Conservation (phyloP, 345 rosid genomes). For the Pseudoturritis turrita region DNA sequence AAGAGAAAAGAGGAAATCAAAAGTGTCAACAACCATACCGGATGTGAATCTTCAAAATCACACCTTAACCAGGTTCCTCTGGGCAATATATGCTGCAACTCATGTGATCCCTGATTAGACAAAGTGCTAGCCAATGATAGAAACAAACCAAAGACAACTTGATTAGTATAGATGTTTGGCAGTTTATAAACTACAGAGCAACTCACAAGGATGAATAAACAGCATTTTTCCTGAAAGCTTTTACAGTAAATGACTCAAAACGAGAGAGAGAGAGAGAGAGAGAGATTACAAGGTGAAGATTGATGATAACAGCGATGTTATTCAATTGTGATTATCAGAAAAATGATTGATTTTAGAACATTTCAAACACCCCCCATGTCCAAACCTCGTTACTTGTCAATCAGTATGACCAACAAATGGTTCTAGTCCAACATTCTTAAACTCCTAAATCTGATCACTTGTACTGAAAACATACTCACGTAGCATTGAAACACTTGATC, state of each 20-base stretch:
- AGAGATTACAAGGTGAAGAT: not conserved
- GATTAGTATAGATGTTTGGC: constrained; percentile 1
- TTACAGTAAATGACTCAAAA: not conserved
- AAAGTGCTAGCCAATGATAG: constrained; percentile 41
- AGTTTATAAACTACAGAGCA: not conserved
- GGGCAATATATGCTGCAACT: constrained; percentile 47
- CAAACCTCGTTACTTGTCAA: not conserved
- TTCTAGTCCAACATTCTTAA: constrained; percentile 3
- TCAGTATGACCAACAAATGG: not conserved
- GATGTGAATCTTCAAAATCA: constrained; percentile 81
- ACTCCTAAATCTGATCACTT: constrained; percentile 1
- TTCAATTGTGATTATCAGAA: not conserved
- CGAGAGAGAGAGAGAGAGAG: not conserved
- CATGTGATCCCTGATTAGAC: constrained; percentile 45
- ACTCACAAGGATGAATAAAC: constrained; percentile 5
- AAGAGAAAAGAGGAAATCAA: not conserved
- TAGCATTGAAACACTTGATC: not conserved
- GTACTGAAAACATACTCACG: not conserved
- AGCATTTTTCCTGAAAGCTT: not conserved
- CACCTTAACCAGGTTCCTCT: constrained; percentile 78
- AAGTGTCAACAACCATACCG: constrained; percentile 40
- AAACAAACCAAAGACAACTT: not conserved
- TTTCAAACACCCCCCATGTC: not conserved
- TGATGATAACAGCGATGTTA: not conserved
- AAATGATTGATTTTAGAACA: not conserved